phyloP scores from a whole-genome alignment of 768 basidiomycete genomes.

The Amanita subjunquillea region DNA sequence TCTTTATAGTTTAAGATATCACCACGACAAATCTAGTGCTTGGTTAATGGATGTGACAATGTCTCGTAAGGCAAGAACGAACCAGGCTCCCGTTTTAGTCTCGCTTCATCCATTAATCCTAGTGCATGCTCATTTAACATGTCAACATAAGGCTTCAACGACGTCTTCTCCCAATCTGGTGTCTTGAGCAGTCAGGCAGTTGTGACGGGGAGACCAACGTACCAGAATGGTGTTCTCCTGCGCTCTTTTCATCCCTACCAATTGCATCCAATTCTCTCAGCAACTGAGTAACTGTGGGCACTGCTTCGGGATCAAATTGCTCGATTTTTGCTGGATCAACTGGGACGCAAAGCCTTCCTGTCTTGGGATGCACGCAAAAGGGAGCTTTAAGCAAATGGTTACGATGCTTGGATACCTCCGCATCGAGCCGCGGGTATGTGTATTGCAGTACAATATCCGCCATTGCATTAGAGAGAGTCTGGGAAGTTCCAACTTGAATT shows the following conservation, averaged over 20 bases:
- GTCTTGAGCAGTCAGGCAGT: slow-evolving; percentile 3
- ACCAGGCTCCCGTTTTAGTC: slow-evolving; percentile 39
- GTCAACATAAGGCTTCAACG: slow-evolving; percentile 81
- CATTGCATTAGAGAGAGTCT: slow-evolving; percentile 37
- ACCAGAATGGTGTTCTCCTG: slow-evolving; percentile 42
- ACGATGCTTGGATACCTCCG: slow-evolving; percentile 93
- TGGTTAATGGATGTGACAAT: neutral
- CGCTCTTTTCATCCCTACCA: slow-evolving; percentile 18
- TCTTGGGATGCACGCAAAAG: slow-evolving; percentile 95
- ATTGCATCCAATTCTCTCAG: slow-evolving; percentile 62
- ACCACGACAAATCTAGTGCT: slow-evolving; percentile 24
- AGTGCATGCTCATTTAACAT: slow-evolving; percentile 71
- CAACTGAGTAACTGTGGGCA: slow-evolving; percentile 84
- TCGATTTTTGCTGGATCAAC: slow-evolving; percentile 69
- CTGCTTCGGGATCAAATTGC: slow-evolving; percentile 72
- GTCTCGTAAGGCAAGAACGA: slow-evolving; percentile 3
- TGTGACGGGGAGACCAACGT: slow-evolving; percentile 2
- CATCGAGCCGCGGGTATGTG: slow-evolving; percentile 93
- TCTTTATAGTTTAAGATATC: neutral
- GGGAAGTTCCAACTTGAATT: neutral
- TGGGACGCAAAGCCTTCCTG: slow-evolving; percentile 92
- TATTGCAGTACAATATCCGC: slow-evolving; percentile 90
- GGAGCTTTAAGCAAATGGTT: slow-evolving; percentile 98
- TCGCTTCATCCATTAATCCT: slow-evolving; percentile 45
- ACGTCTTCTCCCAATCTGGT: slow-evolving; percentile 78